Percentiles rank a stretch among this genome's conserved stretches.
Evolutionary conservation across 2,329 filamentous ascomycete genomes (phyloP).

Genomic region (Penicillium paneum): DNA sequence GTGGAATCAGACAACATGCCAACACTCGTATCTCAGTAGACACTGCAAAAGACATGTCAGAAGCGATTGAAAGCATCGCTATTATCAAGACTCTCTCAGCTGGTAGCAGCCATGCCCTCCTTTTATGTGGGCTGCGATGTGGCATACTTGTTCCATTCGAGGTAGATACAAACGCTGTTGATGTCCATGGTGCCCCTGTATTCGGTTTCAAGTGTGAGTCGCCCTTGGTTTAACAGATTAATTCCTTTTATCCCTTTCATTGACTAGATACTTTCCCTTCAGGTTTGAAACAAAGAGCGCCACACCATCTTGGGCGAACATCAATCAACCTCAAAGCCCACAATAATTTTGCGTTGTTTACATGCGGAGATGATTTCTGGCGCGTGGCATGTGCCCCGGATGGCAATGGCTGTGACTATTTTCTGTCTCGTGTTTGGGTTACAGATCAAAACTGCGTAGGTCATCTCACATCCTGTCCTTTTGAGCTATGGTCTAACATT

Average conservation of each 20-base stretch:
- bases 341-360: constrained; percentile 31
- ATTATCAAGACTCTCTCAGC: constrained; percentile 22
- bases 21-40: constrained; percentile 27
- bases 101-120: constrained; percentile 15
- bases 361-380: constrained; percentile 41
- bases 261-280: not conserved
- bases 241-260: not conserved
- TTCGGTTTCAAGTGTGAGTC: constrained; percentile 29
- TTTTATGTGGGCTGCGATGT: constrained; percentile 48
- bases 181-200: constrained; percentile 1
- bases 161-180: constrained; percentile 15
- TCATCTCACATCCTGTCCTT: not conserved
- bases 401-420: constrained; percentile 24
- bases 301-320: constrained; percentile 36
- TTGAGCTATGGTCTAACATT: constrained; percentile 14
- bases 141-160: constrained; percentile 43
- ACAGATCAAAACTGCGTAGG: constrained; percentile 44
- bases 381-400: constrained; percentile 30
- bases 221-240: not conserved
- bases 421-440: constrained; percentile 39
- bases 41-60: constrained; percentile 29
- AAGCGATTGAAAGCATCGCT: constrained; percentile 36
- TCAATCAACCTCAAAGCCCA: constrained; percentile 36
- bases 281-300: constrained; percentile 34
- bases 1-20: constrained; percentile 18